Conservation (phyloP, 2,329 filamentous ascomycete genomes). For the Cryphonectria japonica region DNA sequence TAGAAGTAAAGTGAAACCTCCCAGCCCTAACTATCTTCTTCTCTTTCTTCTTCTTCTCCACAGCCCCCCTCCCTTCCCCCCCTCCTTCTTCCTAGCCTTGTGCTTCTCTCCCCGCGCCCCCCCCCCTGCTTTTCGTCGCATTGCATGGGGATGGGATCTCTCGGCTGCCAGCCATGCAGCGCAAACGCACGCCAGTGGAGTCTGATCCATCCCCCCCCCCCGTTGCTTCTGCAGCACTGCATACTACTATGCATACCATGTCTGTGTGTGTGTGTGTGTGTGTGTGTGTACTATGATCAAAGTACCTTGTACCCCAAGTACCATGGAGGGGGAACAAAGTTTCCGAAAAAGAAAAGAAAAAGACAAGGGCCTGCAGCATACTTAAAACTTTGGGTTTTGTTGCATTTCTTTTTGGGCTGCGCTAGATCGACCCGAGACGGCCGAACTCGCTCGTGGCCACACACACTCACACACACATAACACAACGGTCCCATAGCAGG, state of each 20-base stretch:
- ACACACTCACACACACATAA: not conserved
- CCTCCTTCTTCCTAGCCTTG: too few species aligned
- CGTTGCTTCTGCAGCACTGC: too few species aligned
- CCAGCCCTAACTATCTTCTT: not conserved
- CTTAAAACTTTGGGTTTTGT: too few species aligned
- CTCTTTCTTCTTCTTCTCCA: not conserved
- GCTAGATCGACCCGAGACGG: not conserved
- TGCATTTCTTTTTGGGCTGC: not conserved
- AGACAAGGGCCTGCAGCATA: not conserved
- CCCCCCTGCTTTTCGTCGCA: not conserved
- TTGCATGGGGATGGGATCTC: not conserved
- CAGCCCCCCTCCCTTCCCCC: too few species aligned
- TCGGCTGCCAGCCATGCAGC: conserved; percentile 2
- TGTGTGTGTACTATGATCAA: too few species aligned
- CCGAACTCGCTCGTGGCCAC: not conserved
- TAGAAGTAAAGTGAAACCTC: not conserved
- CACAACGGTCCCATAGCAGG: too few species aligned
- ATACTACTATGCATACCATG: too few species aligned
- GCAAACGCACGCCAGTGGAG: not conserved
- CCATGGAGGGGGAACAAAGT: not conserved
- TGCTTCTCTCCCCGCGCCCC: too few species aligned
- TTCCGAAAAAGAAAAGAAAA: too few species aligned
- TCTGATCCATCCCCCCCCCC: too few species aligned
- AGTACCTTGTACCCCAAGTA: not conserved
- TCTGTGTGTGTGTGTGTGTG: too few species aligned